A percentile compares a stretch with the other conserved stretches of the same genome.
Evolutionary conservation across 768 basidiomycete species (phyloP).

Genomic region (Fibroporia radiculosa): DNA sequence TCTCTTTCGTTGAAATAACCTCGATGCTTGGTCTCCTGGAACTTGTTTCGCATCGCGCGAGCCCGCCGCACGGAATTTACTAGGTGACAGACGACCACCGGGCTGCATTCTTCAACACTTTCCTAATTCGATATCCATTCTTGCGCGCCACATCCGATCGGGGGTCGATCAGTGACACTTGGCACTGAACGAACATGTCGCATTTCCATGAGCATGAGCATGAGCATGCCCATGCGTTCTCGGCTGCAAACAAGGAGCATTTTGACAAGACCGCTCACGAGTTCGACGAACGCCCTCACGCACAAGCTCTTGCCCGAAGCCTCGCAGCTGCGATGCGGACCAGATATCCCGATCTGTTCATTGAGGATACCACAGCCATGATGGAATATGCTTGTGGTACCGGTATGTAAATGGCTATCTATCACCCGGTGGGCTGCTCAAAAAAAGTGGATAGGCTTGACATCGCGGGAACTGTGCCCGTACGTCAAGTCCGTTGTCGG

Average conservation of each 20-base stretch:
- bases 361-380: slow-evolving; percentile 46
- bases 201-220: neutral
- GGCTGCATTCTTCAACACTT: neutral
- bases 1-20: slow-evolving; percentile 46
- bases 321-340: slow-evolving; percentile 20
- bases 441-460: slow-evolving; percentile 37
- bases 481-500: slow-evolving; percentile 60
- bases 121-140: neutral
- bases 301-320: neutral
- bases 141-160: too few relatives aligned
- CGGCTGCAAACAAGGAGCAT: slow-evolving; percentile 9
- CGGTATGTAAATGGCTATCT: slow-evolving; percentile 30
- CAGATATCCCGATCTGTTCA: slow-evolving; percentile 30
- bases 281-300: slow-evolving; percentile 4
- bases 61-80: too few relatives aligned
- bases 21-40: too few relatives aligned
- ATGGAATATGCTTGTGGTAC: slow-evolving; percentile 75
- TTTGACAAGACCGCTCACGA: slow-evolving; percentile 12
- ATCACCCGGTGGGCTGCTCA: neutral
- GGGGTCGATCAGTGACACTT: too few relatives aligned
- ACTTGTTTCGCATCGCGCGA: too few relatives aligned
- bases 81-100: neutral
- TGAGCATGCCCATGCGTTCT: slow-evolving; percentile 7
- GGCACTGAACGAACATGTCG: neutral
- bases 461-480: slow-evolving; percentile 57